These are phyloP conservation scores for Nannochloropsis salina DNA, from an alignment of 108 stramenopile species.

Conservation along the genomic window DNA sequence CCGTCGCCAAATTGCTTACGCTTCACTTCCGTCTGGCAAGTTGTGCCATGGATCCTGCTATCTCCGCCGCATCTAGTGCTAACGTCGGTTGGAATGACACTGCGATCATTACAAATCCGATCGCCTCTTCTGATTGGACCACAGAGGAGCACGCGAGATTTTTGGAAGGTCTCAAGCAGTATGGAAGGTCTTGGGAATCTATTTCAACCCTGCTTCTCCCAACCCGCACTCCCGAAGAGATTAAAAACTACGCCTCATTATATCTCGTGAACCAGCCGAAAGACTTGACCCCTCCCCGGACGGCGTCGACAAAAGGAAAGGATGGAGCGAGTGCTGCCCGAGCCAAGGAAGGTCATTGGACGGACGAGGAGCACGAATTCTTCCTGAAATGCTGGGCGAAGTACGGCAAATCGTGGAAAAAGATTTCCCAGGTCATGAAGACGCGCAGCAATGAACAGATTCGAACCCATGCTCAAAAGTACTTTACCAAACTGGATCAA, in stretches of 20 bases:
- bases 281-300: not conserved
- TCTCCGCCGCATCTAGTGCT: too few relatives aligned
- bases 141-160: conserved; percentile 22
- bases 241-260: conserved; percentile 20
- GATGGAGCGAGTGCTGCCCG: not conserved
- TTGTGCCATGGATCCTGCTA: too few relatives aligned
- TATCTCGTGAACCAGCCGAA: conserved; percentile 21
- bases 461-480: conserved; percentile 48
- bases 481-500: conserved; percentile 28
- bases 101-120: too few relatives aligned
- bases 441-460: conserved; percentile 40
- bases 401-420: conserved; percentile 39
- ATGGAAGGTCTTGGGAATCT: conserved; percentile 21
- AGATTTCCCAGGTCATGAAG: conserved; percentile 31
- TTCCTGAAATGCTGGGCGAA: conserved; percentile 18
- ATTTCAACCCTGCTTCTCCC: not conserved
- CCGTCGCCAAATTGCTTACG: too few relatives aligned
- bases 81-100: too few relatives aligned
- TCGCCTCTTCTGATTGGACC: not conserved
- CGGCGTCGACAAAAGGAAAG: not conserved
- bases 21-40: too few relatives aligned
- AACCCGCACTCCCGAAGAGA: conserved; percentile 14
- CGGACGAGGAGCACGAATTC: conserved; percentile 40
- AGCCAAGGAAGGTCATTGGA: conserved; percentile 32
- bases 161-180: conserved; percentile 2